A percentile compares a stretch with the other conserved stretches of the same genome.
phyloP scores from a whole-genome alignment of 2,329 filamentous ascomycete species.

The Arthrobotrys musiformis region DNA sequence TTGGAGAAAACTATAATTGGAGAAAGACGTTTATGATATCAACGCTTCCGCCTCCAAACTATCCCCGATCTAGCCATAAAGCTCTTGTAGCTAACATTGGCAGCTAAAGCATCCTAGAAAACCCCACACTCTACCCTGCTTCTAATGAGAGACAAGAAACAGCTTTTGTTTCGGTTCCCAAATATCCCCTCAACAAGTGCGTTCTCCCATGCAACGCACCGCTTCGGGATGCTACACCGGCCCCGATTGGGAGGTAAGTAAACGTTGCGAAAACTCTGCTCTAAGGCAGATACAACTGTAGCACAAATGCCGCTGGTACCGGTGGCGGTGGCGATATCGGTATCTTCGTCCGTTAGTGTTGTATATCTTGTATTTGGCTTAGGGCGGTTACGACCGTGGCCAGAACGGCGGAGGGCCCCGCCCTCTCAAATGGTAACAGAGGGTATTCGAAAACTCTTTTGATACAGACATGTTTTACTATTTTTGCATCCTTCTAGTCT shows the following conservation, averaged over 20 bases:
- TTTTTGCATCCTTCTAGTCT: background rate
- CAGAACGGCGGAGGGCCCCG: background rate
- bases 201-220: background rate
- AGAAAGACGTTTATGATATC: background rate
- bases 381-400: background rate
- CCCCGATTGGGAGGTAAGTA: conserved; percentile 1
- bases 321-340: background rate
- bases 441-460: too few relatives aligned
- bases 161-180: background rate
- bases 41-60: background rate
- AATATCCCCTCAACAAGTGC: background rate
- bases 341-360: too few relatives aligned
- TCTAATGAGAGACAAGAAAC: conserved; percentile 5
- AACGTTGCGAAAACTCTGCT: background rate
- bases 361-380: too few relatives aligned
- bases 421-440: background rate
- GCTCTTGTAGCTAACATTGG: background rate
- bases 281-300: background rate
- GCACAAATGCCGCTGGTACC: background rate
- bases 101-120: background rate
- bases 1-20: background rate
- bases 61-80: background rate
- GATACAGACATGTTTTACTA: too few relatives aligned
- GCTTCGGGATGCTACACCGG: background rate
- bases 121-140: background rate